Evolutionary conservation across 2,329 filamentous ascomycete genomes (phyloP).

Genomic region (Ceratocystis colombiana): DNA sequence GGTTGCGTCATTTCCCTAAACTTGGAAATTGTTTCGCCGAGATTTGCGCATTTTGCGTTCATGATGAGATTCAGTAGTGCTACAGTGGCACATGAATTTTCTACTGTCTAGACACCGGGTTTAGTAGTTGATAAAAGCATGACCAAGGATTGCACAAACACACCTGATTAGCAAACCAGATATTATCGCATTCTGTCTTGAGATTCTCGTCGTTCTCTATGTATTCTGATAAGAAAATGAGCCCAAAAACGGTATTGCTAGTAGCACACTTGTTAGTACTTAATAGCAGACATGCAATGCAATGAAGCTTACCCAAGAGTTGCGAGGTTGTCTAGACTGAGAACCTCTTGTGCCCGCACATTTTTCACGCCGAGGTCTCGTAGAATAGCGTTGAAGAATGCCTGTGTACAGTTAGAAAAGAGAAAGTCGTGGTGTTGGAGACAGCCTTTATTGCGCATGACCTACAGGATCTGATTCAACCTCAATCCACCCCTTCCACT

Average conservation of each 20-base stretch:
- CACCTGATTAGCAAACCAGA: conserved; percentile 95
- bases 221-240: conserved; percentile 82
- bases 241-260: conserved; percentile 64
- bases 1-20: conserved; percentile 64
- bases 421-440: neutral
- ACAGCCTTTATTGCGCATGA: conserved; percentile 9
- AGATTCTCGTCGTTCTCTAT: conserved; percentile 43
- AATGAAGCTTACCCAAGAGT: conserved; percentile 46
- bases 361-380: conserved; percentile 64
- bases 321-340: conserved; percentile 57
- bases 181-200: conserved; percentile 45
- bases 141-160: neutral
- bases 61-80: conserved; percentile 89
- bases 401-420: conserved; percentile 37
- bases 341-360: conserved; percentile 66
- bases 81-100: conserved; percentile 84
- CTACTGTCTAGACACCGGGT: conserved; percentile 48
- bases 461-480: conserved; percentile 80
- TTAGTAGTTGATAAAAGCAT: conserved; percentile 24
- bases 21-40: conserved; percentile 58
- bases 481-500: conserved; percentile 68
- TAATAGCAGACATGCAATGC: neutral
- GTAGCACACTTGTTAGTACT: conserved; percentile 4
- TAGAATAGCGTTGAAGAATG: conserved; percentile 78
- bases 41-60: conserved; percentile 57